Conservation (phyloP, 352 stramenopile species). For the Globisporangium solare region DNA sequence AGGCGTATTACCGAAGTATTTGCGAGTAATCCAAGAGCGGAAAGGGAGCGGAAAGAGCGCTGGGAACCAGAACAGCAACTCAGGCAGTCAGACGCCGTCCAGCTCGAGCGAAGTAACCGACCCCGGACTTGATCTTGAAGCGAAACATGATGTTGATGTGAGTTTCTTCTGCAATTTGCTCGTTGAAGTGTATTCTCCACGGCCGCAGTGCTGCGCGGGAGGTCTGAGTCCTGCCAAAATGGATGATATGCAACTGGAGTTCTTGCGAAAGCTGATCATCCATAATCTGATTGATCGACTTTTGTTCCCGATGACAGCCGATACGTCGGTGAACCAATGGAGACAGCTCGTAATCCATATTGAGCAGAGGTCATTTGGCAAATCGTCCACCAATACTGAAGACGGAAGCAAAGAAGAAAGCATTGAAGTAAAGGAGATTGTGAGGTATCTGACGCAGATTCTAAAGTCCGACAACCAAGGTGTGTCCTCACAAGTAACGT, state of each 20-base stretch:
- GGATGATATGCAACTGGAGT: conserved; percentile 29
- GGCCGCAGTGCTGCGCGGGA: conserved; percentile 16
- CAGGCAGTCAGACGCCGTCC: conserved; percentile 12
- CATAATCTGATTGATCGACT: conserved; percentile 65
- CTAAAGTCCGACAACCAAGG: conserved; percentile 24
- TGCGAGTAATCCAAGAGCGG: conserved; percentile 46
- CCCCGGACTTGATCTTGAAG: conserved; percentile 18
- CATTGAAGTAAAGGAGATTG: conserved; percentile 52
- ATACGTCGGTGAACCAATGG: conserved; percentile 43
- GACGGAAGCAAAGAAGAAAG: conserved; percentile 19
- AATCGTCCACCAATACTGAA: conserved; percentile 9
- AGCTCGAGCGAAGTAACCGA: conserved; percentile 11
- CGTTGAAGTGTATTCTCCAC: conserved; percentile 53
- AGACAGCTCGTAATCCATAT: conserved; percentile 62
- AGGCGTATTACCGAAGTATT: conserved; percentile 54
- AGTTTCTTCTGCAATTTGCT: conserved; percentile 77
- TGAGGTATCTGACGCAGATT: conserved; percentile 54
- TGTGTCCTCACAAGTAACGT: background rate
- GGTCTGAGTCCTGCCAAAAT: conserved; percentile 23
- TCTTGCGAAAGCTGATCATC: conserved; percentile 50
- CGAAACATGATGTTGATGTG: conserved; percentile 44
- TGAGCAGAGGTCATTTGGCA: conserved; percentile 36
- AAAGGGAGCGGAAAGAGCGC: background rate
- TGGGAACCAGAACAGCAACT: conserved; percentile 7
- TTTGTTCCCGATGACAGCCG: conserved; percentile 39